Conservation (phyloP, 768 basidiomycete species). For the Macrocybe gigantea region DNA sequence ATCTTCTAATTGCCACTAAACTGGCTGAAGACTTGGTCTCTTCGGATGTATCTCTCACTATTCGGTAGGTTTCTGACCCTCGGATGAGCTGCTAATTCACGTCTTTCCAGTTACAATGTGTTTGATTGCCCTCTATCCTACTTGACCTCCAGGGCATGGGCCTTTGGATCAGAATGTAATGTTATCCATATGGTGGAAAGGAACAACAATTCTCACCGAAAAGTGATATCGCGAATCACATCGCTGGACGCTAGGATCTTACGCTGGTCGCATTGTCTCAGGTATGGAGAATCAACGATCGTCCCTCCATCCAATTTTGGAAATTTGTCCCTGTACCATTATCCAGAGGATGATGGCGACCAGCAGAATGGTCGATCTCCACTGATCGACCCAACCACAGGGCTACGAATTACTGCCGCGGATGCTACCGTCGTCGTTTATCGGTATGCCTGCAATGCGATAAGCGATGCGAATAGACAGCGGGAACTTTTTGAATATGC, state of each 20-base stretch:
- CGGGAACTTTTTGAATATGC: constrained; percentile 39
- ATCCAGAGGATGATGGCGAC: no score
- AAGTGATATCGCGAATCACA: constrained; percentile 39
- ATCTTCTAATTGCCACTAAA: constrained; percentile 59
- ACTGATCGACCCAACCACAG: no score
- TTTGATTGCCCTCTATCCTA: constrained; percentile 60
- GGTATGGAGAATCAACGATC: constrained; percentile 27
- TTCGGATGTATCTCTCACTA: constrained; percentile 49
- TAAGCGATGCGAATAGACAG: no score
- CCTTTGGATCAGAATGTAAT: constrained; percentile 42
- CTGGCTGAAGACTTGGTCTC: constrained; percentile 55
- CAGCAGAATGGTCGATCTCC: no score
- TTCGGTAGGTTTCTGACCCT: constrained; percentile 40
- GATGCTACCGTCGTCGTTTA: no score
- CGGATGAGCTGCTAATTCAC: not conserved
- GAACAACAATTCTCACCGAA: constrained; percentile 49
- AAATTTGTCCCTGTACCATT: constrained; percentile 30
- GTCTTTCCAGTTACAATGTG: constrained; percentile 44
- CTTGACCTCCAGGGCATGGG: constrained; percentile 44
- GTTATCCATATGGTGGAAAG: constrained; percentile 61
- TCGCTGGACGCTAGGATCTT: constrained; percentile 32
- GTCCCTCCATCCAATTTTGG: constrained; percentile 40
- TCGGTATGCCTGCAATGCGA: no score
- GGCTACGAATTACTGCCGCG: no score
- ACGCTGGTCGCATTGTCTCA: constrained; percentile 46